Conservation (phyloP, 768 basidiomycete species). For the Naganishia vaughanmartiniae region DNA sequence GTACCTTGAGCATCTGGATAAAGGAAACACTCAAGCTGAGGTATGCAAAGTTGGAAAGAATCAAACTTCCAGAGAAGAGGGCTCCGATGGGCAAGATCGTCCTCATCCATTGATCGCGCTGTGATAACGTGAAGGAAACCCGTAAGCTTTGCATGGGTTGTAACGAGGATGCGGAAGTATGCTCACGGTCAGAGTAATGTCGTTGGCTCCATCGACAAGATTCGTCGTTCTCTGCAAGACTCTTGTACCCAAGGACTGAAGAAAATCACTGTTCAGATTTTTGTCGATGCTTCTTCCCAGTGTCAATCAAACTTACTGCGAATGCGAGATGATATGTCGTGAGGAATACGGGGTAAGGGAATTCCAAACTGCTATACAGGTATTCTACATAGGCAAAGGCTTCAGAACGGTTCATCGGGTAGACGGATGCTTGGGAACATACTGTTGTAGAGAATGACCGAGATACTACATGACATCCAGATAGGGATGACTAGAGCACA, state of each 20-base stretch:
- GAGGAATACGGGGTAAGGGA: conserved; percentile 87
- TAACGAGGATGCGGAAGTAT: neutral
- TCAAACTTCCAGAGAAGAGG: conserved; percentile 87
- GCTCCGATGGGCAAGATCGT: conserved; percentile 92
- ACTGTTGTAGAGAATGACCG: conserved; percentile 93
- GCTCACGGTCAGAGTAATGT: conserved; percentile 62
- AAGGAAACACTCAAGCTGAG: conserved; percentile 78
- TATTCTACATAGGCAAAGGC: conserved; percentile 36
- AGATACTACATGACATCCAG: conserved; percentile 85
- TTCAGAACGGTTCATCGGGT: conserved; percentile 40
- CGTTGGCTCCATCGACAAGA: conserved; percentile 50
- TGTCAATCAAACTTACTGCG: conserved; percentile 54
- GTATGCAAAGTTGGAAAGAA: conserved; percentile 91
- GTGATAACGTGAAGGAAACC: neutral
- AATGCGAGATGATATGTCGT: conserved; percentile 81
- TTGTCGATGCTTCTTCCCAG: neutral
- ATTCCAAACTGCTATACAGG: conserved; percentile 59
- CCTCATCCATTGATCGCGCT: conserved; percentile 60
- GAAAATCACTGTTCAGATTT: neutral
- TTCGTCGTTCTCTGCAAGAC: conserved; percentile 49
- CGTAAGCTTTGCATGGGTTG: neutral
- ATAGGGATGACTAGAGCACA: conserved; percentile 61
- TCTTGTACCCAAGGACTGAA: conserved; percentile 45
- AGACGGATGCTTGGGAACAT: conserved; percentile 63
- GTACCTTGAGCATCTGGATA: conserved; percentile 90